A percentile compares a stretch with the other conserved stretches of the same genome.
Conservation (phyloP, 768 basidiomycete genomes). For the Grammothele lineata region DNA sequence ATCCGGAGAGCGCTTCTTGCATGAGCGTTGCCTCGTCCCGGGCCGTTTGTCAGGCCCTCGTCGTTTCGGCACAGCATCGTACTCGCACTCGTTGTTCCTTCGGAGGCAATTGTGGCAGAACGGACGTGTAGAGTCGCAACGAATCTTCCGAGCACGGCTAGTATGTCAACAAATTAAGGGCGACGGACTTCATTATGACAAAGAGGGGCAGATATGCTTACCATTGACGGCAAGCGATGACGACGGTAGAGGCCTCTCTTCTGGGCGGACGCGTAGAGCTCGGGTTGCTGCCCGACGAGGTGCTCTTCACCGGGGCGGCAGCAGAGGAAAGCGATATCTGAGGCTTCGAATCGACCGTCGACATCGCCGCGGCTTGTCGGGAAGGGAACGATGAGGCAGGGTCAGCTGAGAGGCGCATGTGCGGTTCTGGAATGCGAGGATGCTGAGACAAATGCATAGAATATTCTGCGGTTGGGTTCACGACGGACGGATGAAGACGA, state of each 20-base stretch:
- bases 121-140: conserved; percentile 80
- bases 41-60: conserved; percentile 85
- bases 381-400: conserved; percentile 14
- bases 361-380: conserved; percentile 18
- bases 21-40: conserved; percentile 77
- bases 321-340: conserved; percentile 17
- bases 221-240: conserved; percentile 86
- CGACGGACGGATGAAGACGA: conserved; percentile 18
- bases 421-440: conserved; percentile 20
- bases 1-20: conserved; percentile 71
- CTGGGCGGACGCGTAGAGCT: conserved; percentile 20
- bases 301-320: conserved; percentile 16
- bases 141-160: conserved; percentile 82
- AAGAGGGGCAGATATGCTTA: conserved; percentile 35
- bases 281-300: conserved; percentile 20
- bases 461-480: conserved; percentile 22
- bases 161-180: conserved; percentile 27
- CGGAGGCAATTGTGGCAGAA: conserved; percentile 79
- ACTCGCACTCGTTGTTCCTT: conserved; percentile 72
- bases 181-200: conserved; percentile 5
- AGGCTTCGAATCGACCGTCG: conserved; percentile 16
- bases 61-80: conserved; percentile 76
- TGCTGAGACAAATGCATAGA: conserved; percentile 25
- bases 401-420: conserved; percentile 18
- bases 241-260: conserved; percentile 47